Base-by-base conservation (phyloP, 2,329 filamentous ascomycete species). In the Aspergillus versicolor region DNA sequence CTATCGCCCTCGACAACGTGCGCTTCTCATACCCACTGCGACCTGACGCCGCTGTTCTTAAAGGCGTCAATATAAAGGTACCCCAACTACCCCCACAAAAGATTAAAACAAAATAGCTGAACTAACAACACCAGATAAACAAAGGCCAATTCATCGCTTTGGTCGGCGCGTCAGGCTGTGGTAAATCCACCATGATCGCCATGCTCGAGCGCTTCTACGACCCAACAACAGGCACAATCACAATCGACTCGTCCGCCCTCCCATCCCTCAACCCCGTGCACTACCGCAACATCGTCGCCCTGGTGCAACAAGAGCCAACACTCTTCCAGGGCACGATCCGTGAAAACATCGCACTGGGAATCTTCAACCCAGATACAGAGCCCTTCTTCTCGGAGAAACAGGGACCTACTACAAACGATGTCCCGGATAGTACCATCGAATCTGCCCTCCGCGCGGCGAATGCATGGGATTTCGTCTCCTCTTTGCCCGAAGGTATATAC, bases 191-290 rank as follows among this genome's bases (percentile, higher is more conserved):
- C 0, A 95, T 92, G 0, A 96, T 97, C 70, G 89, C 91, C 3
- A 82, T 97, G 4, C 80, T 97, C 24, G 93, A 97, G 73, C 89
- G 94, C 34, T 97, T 97, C 79, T 97, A 97, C 70, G 92, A 97
- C 65, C 90, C 92, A 0, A 81, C 94, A 0, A 82, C 85, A 0
- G 94, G 94, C 12, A 87, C 87, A 15, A 82, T 99, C 34, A 90
- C 86, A 58, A 81, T 97, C 17, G 93, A 97, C 68, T 90, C 87
- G 54, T 84, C 87, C 60, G 90, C 96, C 60, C 90, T 97, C 66
- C 88, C 86, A 59, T 82, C 81, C 6, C 80, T 97, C 45, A 93
- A 96, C 67, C 81, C 96, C 67, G 92, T 90, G 73, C 86, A 92
- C 54, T 97, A 97, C 77, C 88, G 94, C 51, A 87, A 83, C 17